Base-by-base conservation (phyloP, 225 moss, liverwort and hornwort species). In the Sphagnum tenellum region DNA sequence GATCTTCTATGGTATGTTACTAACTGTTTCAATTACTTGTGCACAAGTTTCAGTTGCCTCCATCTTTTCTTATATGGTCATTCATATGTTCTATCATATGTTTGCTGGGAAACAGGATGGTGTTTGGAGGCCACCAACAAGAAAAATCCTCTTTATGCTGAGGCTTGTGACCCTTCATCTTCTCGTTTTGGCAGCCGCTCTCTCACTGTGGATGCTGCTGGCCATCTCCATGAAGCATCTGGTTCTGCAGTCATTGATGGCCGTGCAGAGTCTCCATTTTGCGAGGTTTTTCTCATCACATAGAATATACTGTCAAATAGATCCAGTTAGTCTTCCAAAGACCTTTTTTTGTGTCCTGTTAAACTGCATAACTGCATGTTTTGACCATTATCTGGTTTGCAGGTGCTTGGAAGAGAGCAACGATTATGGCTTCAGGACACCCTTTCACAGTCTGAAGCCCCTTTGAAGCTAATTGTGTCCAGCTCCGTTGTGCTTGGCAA, bases 401-500 rank as follows among this genome's bases (percentile, higher is more conserved):
- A 81, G 81, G 77, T 81, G 3, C 72, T 82, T 9, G 82, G 82
- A 49, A 69, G 61, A 62, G 82, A 82, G 72, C 82, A 82, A 65
- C 73, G 78, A 11, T 67, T 75, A 62, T 82, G 82, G 82, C 67
- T 82, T 29, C 66, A 75, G 57, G 82, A 75, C n/a, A 63, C 75
- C 57, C 72, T 82, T 3, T 56, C 58, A 3, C 50, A 64, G 64
- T 82, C 82, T 44, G 62, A 70, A 49, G 74, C 82, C 55, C 46
- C 75, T 5, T 14, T 82, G 56, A 82, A 82, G 72, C 74, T 82
- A 14, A 48, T 82, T 9, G 72, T 73, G 53, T 78, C 78, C 50
- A 82, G 82, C 70, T 82, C 82, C 50, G 82, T 82, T 64, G 48
- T 82, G 5, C 75, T 82, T 12, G 82, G 75, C 58, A 75, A 82